Evolutionary conservation across 2,329 filamentous ascomycete species (phyloP), one percentile per base, ranked within the genome.

Genomic region (Xylaria sp.): DNA sequence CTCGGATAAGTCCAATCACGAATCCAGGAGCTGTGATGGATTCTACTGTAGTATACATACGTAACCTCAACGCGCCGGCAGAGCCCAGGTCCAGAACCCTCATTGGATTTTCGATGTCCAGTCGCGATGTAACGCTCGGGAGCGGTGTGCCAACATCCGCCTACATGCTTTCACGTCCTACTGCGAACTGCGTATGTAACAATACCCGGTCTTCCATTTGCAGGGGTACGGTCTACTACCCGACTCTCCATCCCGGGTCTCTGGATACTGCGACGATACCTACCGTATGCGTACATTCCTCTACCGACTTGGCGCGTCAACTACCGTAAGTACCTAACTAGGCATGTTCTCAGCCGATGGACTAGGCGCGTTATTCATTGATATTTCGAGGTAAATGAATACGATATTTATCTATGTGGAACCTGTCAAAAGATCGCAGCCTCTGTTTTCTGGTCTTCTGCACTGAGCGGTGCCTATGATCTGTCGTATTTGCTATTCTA

Each of bases 111-210:
- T 29, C 9, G n/a, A 36, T 36, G 10, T 9, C 9, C 9, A 33
- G 33, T 27, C 33, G 11, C 51, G 45, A 66, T 66, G 63, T 51
- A 36, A 56, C 58, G 25, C 39, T 50, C 25, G 50, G 56, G 50
- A 36, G 63, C 63, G 63, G 63, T 66, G 63, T 63, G 63, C 58
- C 50, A 33, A 25, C 33, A 17, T 33, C 7, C 42, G 9, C 6
- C 17, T 25, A 11, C n/a, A n/a, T n/a, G n/a, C n/a, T n/a, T n/a
- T n/a, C n/a, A n/a, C n/a, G n/a, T n/a, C n/a, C n/a, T n/a, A n/a
- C n/a, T n/a, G n/a, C n/a, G n/a, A n/a, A n/a, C n/a, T n/a, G n/a
- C n/a, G n/a, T n/a, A 50, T 25, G 42, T 36, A 49, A 31, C 36
- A n/a, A 29, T 49, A 25, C 36, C 44, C 29, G 33, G 51, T 5